Conservation (phyloP, 169 alveolate genomes). For the Neospora caninum region DNA sequence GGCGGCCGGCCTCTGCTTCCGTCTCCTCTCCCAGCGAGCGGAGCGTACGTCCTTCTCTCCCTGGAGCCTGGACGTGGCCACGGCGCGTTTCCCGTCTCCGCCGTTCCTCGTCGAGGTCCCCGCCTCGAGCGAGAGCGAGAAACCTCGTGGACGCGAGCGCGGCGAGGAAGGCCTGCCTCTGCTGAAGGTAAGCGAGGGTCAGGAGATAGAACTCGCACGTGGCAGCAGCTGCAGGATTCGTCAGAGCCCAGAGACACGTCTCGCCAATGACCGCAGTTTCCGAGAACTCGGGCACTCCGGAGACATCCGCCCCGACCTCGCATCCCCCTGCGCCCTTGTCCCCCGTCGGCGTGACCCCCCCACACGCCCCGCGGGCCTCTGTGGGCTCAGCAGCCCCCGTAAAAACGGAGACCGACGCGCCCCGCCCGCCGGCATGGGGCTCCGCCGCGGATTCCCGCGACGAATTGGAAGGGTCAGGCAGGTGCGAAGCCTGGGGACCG, state of each 20-base stretch:
- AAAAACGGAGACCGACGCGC: background rate
- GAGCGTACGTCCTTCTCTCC: too few relatives aligned
- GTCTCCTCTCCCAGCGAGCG: background rate
- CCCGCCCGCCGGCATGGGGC: too few relatives aligned
- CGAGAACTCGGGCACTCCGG: slow-evolving; percentile 7
- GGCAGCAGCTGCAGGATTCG: slow-evolving; percentile 49
- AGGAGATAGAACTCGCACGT: slow-evolving; percentile 51
- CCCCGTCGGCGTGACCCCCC: background rate
- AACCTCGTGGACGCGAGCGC: slow-evolving; percentile 52
- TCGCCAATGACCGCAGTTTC: background rate
- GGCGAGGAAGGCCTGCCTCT: slow-evolving; percentile 59
- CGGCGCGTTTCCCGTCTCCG: too few relatives aligned
- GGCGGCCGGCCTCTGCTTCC: too few relatives aligned
- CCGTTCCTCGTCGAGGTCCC: background rate
- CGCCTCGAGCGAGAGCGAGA: slow-evolving; percentile 4
- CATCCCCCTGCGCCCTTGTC: background rate
- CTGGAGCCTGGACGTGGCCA: too few relatives aligned
- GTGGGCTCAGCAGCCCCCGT: background rate
- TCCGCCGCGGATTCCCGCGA: too few relatives aligned
- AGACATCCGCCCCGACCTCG: slow-evolving; percentile 4
- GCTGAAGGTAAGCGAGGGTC: slow-evolving; percentile 51
- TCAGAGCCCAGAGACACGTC: slow-evolving; percentile 39
- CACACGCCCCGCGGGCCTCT: background rate
- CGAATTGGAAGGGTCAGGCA: too few relatives aligned
- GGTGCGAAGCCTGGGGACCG: too few relatives aligned